Evolutionary conservation across 2,329 filamentous ascomycete genomes (phyloP), one percentile per base, ranked within the genome.

Genomic region (Simplicillium aogashimaense): DNA sequence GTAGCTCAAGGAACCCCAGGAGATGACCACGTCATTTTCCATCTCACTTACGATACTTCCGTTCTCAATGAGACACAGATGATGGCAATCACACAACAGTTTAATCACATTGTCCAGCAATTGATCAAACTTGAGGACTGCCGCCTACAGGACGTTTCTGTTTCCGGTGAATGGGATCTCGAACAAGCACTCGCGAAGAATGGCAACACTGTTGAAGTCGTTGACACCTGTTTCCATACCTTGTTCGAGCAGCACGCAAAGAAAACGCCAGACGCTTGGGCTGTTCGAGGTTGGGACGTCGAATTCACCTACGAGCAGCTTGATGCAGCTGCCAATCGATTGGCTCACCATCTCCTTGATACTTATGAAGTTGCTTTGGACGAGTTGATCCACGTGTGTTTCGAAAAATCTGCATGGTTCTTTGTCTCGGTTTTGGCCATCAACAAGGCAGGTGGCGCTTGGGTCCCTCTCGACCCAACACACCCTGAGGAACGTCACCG

Each of bases 301-400:
- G 8, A 31, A 3, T 17, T 40, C 9, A 40, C 28, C 2, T 40
- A 40, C 16, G 28, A 25, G 3, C 30, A 40, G 14, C 17, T 36
- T 15, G 34, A 36, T 15, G n/a, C 16, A 13, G 8, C 31, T 3
- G 31, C 39, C 14, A 36, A 25, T 3, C 39, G 17, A 14, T 14
- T 40, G 4, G 34, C 39, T 4, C 6, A 6, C 7, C 14, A 16
- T 7, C 17, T 35, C 5, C 13, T 35, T 8, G 20, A 25, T 5
- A 28, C 10, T n/a, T 34, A 43, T 6, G 56, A 56, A 9, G 48
- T 65, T 17, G 36, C 44, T 2, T 50, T 49, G 2, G 57, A 54
- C 25, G 43, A 34, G 4, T 34, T 48, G 2, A 44, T 55, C 7
- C 47, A 47, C 3, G 36, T 53, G n/a, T 50, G 42, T 28, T 53